phyloP scores from a whole-genome alignment of 1,139 yeast genomes.

The Zygoascus hellenicus region DNA sequence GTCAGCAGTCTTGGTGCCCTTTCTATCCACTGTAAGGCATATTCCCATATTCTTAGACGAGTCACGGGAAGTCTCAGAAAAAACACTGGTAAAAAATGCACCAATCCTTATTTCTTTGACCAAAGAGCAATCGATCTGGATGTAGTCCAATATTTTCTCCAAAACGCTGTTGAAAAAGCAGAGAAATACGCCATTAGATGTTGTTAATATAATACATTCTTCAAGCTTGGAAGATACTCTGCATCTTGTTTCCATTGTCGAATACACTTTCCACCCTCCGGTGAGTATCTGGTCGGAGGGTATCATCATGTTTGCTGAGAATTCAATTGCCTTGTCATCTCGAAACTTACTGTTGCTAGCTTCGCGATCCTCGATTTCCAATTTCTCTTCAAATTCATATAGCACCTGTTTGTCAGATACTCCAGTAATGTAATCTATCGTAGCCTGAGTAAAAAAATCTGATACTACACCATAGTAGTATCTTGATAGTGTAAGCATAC shows the following conservation, averaged over 20 bases:
- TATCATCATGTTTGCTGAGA: constrained; percentile 20
- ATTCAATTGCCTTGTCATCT: constrained; percentile 22
- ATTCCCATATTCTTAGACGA: constrained; percentile 21
- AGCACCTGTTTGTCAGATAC: constrained; percentile 32
- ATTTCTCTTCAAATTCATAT: constrained; percentile 36
- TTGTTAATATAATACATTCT: constrained; percentile 22
- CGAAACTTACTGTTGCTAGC: constrained; percentile 24
- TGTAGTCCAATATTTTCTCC: constrained; percentile 23
- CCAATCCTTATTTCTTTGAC: constrained; percentile 21
- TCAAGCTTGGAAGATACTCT: constrained; percentile 13
- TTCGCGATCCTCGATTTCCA: constrained; percentile 34
- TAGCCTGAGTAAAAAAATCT: constrained; percentile 40
- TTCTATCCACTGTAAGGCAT: constrained; percentile 19
- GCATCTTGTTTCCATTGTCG: constrained; percentile 12
- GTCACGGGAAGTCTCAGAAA: constrained; percentile 28
- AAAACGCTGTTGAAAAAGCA: constrained; percentile 23
- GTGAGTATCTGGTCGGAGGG: constrained; percentile 17
- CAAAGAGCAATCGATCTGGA: constrained; percentile 16
- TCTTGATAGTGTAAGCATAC: constrained; percentile 37
- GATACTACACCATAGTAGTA: constrained; percentile 39
- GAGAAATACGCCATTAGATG: constrained; percentile 20
- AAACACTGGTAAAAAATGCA: constrained; percentile 20
- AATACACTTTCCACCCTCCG: constrained; percentile 25
- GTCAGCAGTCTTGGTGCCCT: not conserved
- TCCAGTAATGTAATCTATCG: constrained; percentile 38